Base-by-base conservation (phyloP, 2,329 filamentous ascomycete species). In the Venturia pyrina region DNA sequence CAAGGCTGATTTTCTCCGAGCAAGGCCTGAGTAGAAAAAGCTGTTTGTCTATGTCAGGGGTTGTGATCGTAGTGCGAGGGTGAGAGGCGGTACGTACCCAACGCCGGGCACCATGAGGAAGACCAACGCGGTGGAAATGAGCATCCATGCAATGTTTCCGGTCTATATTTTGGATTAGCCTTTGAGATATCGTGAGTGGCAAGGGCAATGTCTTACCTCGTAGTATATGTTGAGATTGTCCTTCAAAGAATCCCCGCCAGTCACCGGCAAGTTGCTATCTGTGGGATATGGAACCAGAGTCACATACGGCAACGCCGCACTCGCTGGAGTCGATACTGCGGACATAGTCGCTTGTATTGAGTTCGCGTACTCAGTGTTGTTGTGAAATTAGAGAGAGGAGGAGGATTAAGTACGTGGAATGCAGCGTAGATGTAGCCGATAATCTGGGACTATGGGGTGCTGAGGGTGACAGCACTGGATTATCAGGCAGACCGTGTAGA, bases 61-160 rank as follows among this genome's bases (percentile, higher is more conserved):
- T 19, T 34, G 64, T 34, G n/a, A 48, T 44, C 28, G 57, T 44
- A 50, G 15, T 44, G 41, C 15, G 41, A 13, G 15, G 13, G n/a
- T n/a, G 21, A 24, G 17, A 19, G 21, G 60, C 2, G 67, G 64
- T 48, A 71, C 77, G 69, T 78, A 85, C 83, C 85, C 92, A 73
- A 96, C 91, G 66, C 92, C 92, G 46, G 92, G 92, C 75, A 96
- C 91, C 91, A 96, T 96, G 74, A 96, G 86, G 71, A 96, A 81
- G 66, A 96, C 91, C 62, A 96, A 85, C 19, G 89, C 90, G 3
- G 91, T 85, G 43, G 85, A 86, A 64, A 86, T 85, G 72, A 92
- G 81, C 73, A 96, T 85, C 88, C 90, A 96, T 66, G 88, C 85
- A 73, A 96, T 86, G 78, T 96, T 87, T 73, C 91, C 92, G 67